Conservation (phyloP, 2,329 filamentous ascomycete genomes). For the Arthrocladium fulminans region DNA sequence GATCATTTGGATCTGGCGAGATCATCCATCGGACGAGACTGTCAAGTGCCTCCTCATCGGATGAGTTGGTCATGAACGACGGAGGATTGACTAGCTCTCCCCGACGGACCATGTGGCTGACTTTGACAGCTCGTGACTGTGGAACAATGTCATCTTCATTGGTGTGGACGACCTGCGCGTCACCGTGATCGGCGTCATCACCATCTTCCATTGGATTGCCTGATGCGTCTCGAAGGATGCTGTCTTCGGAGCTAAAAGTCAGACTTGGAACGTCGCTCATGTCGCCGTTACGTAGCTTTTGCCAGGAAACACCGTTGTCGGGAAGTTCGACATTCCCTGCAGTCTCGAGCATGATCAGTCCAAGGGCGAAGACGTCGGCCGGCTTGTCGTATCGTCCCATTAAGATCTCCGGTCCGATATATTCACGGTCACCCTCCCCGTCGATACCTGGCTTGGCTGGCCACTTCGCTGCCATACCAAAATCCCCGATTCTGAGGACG, state of each 20-base stretch:
- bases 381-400: conserved; percentile 80
- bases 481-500: conserved; percentile 58
- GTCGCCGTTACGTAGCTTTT: conserved; percentile 78
- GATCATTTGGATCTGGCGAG: conserved; percentile 59
- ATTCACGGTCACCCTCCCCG: conserved; percentile 89
- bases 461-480: conserved; percentile 66
- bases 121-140: conserved; percentile 25
- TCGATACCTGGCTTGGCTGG: conserved; percentile 69
- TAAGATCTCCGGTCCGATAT: conserved; percentile 89
- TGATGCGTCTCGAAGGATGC: conserved; percentile 64
- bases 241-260: conserved; percentile 65
- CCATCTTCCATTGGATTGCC: conserved; percentile 54
- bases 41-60: conserved; percentile 68
- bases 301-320: conserved; percentile 86
- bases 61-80: conserved; percentile 74
- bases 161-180: conserved; percentile 25
- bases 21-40: conserved; percentile 84
- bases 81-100: conserved; percentile 63
- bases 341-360: conserved; percentile 88
- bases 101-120: conserved; percentile 30
- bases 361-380: conserved; percentile 87
- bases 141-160: conserved; percentile 18
- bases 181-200: conserved; percentile 36
- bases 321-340: conserved; percentile 89
- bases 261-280: conserved; percentile 81